Conservation (phyloP, 345 rosid genomes). For the Aquilaria malaccensis region DNA sequence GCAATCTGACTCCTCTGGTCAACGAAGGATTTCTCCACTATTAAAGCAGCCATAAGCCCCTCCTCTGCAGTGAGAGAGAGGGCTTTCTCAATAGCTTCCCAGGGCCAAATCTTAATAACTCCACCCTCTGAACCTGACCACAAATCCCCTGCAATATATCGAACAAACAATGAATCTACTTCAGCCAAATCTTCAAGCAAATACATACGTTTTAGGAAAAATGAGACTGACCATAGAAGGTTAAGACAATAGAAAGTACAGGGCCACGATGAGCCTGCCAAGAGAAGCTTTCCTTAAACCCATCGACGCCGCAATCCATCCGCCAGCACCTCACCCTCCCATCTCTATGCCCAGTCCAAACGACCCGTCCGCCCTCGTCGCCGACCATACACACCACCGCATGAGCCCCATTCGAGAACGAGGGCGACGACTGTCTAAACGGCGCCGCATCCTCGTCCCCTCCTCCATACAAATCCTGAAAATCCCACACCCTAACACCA, state of each 20-base stretch:
- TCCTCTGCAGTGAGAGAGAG: conserved; percentile 49
- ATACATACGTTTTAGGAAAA: not conserved
- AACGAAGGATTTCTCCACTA: conserved; percentile 69
- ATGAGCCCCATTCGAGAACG: conserved; percentile 23
- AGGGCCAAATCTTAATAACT: conserved; percentile 70
- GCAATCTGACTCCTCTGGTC: conserved; percentile 72
- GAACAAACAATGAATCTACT: conserved; percentile 5
- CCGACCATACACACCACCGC: conserved; percentile 65
- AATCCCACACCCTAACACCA: conserved; percentile 68
- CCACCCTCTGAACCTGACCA: conserved; percentile 98
- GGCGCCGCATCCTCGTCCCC: conserved; percentile 72
- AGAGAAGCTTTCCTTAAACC: conserved; percentile 55
- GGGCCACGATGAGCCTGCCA: conserved; percentile 96
- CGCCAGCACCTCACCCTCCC: conserved; percentile 83
- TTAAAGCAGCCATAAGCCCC: conserved; percentile 53
- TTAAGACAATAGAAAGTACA: conserved; percentile 56
- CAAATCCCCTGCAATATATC: conserved; percentile 55
- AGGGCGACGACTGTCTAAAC: conserved; percentile 38
- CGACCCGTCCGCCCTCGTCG: conserved; percentile 55
- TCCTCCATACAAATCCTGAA: conserved; percentile 44
- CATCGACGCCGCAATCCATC: conserved; percentile 20
- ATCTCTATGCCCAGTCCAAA: conserved; percentile 93
- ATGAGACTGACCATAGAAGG: conserved; percentile 53
- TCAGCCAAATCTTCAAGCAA: no score
- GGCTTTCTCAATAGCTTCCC: conserved; percentile 72